A percentile compares a stretch with the other conserved stretches of the same genome.
These are phyloP conservation scores for Eimeria maxima DNA, from an alignment of 169 alveolate genomes.

Conservation along the genomic window DNA sequence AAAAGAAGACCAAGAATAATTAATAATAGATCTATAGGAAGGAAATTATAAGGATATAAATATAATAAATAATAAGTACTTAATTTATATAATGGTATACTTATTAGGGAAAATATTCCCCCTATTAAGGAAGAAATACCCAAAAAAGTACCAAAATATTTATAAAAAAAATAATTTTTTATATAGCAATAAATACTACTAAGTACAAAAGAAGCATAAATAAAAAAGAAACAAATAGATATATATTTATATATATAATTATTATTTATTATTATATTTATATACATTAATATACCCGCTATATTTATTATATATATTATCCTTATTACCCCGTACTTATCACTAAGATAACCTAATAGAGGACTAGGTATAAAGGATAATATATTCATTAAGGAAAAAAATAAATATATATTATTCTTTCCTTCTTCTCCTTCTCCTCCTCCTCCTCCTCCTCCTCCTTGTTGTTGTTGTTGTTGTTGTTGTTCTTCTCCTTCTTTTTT, in stretches of 20 bases:
- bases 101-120: constrained; percentile 73
- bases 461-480: too few relatives aligned
- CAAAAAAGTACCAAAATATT: constrained; percentile 66
- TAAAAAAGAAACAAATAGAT: constrained; percentile 38
- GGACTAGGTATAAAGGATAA: constrained; percentile 82
- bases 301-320: constrained; percentile 32
- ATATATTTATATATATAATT: constrained; percentile 17
- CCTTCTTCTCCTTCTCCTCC: too few relatives aligned
- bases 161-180: constrained; percentile 30
- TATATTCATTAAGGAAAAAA: constrained; percentile 73
- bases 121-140: constrained; percentile 80
- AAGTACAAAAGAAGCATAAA: constrained; percentile 81
- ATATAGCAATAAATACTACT: constrained; percentile 84
- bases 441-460: too few relatives aligned
- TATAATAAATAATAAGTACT: constrained; percentile 4
- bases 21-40: constrained; percentile 35
- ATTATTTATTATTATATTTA: constrained; percentile 13
- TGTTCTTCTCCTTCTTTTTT: too few relatives aligned
- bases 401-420: constrained; percentile 51
- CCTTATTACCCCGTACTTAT: constrained; percentile 51
- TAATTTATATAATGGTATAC: constrained; percentile 70
- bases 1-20: constrained; percentile 14
- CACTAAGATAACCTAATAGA: constrained; percentile 66
- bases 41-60: constrained; percentile 13
- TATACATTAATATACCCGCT: constrained; percentile 69